Percentiles rank a stretch among this genome's conserved stretches.
phyloP scores from a whole-genome alignment of 2,329 filamentous ascomycete genomes.

The Cladosporium cucumerinum region DNA sequence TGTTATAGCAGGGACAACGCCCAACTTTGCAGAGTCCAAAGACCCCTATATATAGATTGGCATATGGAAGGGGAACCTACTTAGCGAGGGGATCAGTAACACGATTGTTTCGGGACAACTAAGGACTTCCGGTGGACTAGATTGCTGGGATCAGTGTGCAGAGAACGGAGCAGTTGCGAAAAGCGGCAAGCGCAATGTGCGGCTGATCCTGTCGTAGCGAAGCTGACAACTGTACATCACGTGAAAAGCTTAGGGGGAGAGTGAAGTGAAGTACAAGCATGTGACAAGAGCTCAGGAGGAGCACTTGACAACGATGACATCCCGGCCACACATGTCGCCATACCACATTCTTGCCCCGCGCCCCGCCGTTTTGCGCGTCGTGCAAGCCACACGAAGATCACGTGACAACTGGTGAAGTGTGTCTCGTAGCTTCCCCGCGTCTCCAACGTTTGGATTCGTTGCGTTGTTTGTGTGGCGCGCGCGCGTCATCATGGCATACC shows the following conservation, averaged over 20 bases:
- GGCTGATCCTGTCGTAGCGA: neutral
- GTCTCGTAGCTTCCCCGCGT: neutral
- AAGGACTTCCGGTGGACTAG: neutral
- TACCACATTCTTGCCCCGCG: neutral
- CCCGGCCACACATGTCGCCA: neutral
- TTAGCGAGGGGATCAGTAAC: neutral
- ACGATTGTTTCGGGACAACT: conserved; percentile 6
- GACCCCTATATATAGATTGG: neutral
- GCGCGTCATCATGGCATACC: conserved; percentile 1
- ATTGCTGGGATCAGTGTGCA: conserved; percentile 1
- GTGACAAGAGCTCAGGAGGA: neutral
- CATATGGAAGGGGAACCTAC: neutral
- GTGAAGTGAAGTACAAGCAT: neutral
- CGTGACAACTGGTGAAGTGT: neutral
- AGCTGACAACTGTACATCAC: neutral
- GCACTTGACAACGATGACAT: neutral
- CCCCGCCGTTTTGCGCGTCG: neutral
- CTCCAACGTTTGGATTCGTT: neutral
- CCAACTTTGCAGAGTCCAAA: neutral
- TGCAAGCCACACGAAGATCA: neutral
- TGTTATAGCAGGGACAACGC: neutral
- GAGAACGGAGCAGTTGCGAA: conserved; percentile 4
- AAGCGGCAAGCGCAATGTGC: conserved; percentile 6
- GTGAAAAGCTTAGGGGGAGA: neutral
- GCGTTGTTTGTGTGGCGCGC: conserved; percentile 2